A percentile compares a stretch with the other conserved stretches of the same genome.
phyloP scores from a whole-genome alignment of 2,329 filamentous ascomycete genomes.

The Aspergillus luchuensis region DNA sequence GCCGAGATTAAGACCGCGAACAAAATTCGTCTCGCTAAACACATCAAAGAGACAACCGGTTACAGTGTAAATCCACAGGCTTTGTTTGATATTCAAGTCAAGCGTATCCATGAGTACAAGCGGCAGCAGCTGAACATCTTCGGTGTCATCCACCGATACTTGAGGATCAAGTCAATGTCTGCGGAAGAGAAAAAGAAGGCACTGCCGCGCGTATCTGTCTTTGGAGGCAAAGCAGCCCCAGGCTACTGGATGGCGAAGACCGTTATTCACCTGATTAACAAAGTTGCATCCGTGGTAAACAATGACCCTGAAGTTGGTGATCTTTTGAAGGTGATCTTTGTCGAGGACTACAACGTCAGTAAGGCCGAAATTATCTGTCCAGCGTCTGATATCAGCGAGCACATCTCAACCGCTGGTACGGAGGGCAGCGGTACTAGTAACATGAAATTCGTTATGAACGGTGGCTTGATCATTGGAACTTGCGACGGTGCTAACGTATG shows the following conservation, averaged over 20 bases:
- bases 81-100: slow-evolving; percentile 96
- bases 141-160: slow-evolving; percentile 91
- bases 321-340: slow-evolving; percentile 92
- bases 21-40: slow-evolving; percentile 87
- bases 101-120: slow-evolving; percentile 99
- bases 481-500: slow-evolving; percentile 95
- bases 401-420: slow-evolving; percentile 96
- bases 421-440: slow-evolving; percentile 89
- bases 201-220: slow-evolving; percentile 87
- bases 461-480: slow-evolving; percentile 94
- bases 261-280: slow-evolving; percentile 95
- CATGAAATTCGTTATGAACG: slow-evolving; percentile 99
- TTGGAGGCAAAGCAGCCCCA: slow-evolving; percentile 95
- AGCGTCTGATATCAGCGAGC: slow-evolving; percentile 94
- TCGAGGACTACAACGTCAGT: slow-evolving; percentile 99
- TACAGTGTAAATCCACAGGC: slow-evolving; percentile 83
- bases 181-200: slow-evolving; percentile 84
- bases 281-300: slow-evolving; percentile 86
- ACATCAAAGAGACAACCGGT: slow-evolving; percentile 80
- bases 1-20: slow-evolving; percentile 95
- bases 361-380: slow-evolving; percentile 97
- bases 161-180: slow-evolving; percentile 82
- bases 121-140: slow-evolving; percentile 99
- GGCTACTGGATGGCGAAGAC: slow-evolving; percentile 99
- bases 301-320: slow-evolving; percentile 90